Conservation (phyloP, 2,329 filamentous ascomycete genomes). For the Sarocladiaceae sp. region DNA sequence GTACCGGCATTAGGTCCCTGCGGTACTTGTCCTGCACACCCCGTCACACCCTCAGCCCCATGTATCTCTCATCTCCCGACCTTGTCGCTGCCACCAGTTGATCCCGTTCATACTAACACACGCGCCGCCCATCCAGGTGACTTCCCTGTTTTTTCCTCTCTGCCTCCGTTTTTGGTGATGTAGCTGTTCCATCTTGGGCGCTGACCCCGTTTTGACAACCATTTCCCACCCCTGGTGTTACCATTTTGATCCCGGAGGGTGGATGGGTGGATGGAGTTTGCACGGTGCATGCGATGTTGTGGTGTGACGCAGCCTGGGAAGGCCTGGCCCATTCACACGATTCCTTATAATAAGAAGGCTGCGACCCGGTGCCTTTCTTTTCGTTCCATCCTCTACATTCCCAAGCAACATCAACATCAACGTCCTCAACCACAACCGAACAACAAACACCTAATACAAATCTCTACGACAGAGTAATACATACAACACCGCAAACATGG, state of each 20-base stretch:
- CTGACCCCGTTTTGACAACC: neutral
- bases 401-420: neutral
- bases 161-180: too few species aligned
- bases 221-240: too few species aligned
- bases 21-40: neutral
- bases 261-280: too few species aligned
- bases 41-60: neutral
- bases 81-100: neutral
- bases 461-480: neutral
- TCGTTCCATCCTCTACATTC: neutral
- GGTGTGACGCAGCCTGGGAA: constrained; percentile 2
- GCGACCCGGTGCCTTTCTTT: neutral
- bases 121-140: neutral
- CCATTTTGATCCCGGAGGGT: too few species aligned
- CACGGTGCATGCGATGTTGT: neutral
- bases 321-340: neutral
- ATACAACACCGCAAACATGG: constrained; percentile 42
- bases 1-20: constrained; percentile 6
- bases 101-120: neutral
- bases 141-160: neutral
- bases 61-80: constrained; percentile 2
- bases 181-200: neutral
- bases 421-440: neutral
- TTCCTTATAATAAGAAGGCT: constrained; percentile 4
- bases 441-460: constrained; percentile 13